Evolutionary conservation across 164 flowering plant genomes (phyloP), one percentile per base, ranked within the genome.

Genomic region (Chimonanthus salicifolius): DNA sequence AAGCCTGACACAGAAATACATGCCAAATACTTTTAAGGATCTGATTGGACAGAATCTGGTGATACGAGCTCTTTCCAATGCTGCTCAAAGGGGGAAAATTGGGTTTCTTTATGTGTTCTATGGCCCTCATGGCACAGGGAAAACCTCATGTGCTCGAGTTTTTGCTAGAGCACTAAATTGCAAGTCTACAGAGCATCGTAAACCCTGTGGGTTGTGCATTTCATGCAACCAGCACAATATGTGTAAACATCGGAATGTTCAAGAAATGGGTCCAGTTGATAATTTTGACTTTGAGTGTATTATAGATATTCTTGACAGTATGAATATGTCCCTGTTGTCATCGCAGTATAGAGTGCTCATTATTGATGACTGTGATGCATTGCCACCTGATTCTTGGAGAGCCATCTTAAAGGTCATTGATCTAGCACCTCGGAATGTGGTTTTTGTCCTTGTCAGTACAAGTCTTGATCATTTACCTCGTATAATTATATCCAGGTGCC

Each of bases 41-140:
- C 76, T 96, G 72, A 92, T 96, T 46, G 99, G 99, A 49, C 99
- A 96, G 76, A 85, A 87, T 77, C 81, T 96, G 80, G 99, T 90
- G 0, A 86, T 81, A 5, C 99, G 88, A 79, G 99, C 99, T 80
- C 97, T 96, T 79, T 87, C 95, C 47, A 96, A 96, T 85, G 99
- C 99, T 70, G 86, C 89, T 70, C 71, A 71, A 54, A 87, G 78
- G 77, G 84, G 87, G 80, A 94, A 87, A 81, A 81, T 96, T 64
- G 98, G 97, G 49, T 64, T 90, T 70, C 80, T 96, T 2, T 94
- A 96, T 82, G 91, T 94, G 60, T 96, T 96, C 77, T 86, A 94
- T 79, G 99, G 99, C 16, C 97, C 98, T 75, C 97, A 89, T 81
- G 99, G 99, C 16, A 94, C 97, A 2, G 99, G 99, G 21, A 96